Evolutionary conservation across 2,329 filamentous ascomycete species (phyloP).

Genomic region (Nigrospora oryzae): DNA sequence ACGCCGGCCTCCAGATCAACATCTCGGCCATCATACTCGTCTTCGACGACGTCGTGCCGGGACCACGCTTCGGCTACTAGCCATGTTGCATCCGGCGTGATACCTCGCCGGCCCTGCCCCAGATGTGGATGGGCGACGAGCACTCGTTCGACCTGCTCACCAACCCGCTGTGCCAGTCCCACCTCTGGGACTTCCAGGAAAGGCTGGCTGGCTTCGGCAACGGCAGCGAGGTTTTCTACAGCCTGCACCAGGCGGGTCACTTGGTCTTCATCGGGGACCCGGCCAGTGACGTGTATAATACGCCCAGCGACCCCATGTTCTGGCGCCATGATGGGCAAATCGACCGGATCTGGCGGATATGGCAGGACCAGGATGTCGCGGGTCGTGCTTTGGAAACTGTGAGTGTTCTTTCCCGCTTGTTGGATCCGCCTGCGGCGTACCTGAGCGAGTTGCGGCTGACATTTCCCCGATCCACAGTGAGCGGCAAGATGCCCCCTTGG

Average conservation of each 20-base stretch:
- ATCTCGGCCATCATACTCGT: constrained; percentile 12
- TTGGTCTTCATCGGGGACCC: constrained; percentile 26
- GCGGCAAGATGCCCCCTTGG: constrained; percentile 10
- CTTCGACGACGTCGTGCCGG: constrained; percentile 17
- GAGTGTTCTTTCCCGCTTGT: too few species aligned
- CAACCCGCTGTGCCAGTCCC: constrained; percentile 6
- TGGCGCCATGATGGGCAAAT: constrained; percentile 5
- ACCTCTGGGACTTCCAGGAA: constrained; percentile 5
- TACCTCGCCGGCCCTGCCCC: constrained; percentile 4
- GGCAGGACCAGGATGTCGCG: constrained; percentile 21
- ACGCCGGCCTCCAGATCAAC: constrained; percentile 12
- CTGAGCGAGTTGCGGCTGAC: too few species aligned
- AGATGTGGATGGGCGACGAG: constrained; percentile 13
- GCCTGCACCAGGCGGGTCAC: constrained; percentile 23
- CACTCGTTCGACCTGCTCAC: constrained; percentile 14
- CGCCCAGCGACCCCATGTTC: not conserved
- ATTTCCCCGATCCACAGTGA: constrained; percentile 4
- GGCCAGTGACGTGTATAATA: constrained; percentile 12
- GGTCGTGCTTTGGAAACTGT: constrained; percentile 8
- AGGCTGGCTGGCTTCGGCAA: constrained; percentile 2
- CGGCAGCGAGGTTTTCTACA: constrained; percentile 3
- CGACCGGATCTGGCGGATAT: constrained; percentile 23
- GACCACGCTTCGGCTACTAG: constrained; percentile 6
- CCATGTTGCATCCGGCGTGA: constrained; percentile 8
- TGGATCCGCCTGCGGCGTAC: too few species aligned